Percentiles rank a stretch among this genome's conserved stretches.
phyloP scores from a whole-genome alignment of 345 rosid genomes.

The Murraya paniculata region DNA sequence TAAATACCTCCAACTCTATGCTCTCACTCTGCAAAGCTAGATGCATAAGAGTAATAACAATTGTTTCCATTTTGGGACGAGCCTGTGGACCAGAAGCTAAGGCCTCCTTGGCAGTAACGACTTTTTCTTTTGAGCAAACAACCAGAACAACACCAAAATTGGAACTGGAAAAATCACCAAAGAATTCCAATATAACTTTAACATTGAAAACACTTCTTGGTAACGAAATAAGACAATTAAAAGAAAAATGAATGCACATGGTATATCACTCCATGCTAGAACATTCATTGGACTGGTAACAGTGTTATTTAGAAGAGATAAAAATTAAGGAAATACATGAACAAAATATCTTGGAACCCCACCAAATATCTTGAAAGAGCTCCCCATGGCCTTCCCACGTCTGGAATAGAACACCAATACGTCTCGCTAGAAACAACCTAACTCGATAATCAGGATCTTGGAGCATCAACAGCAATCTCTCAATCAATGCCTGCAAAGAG shows the following conservation, averaged over 20 bases:
- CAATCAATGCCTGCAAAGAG: constrained; percentile 69
- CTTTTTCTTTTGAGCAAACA: constrained; percentile 56
- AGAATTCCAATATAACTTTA: neutral
- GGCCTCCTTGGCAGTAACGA: constrained; percentile 70
- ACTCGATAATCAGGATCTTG: constrained; percentile 90
- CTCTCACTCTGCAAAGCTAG: constrained; percentile 84
- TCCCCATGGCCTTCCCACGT: constrained; percentile 98
- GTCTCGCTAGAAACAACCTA: constrained; percentile 59
- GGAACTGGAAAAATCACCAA: constrained; percentile 46
- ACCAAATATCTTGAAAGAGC: constrained; percentile 89
- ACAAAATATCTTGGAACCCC: constrained; percentile 24
- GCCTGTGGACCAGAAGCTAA: constrained; percentile 79
- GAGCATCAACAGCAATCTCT: constrained; percentile 59
- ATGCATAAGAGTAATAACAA: constrained; percentile 78
- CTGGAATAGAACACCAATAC: constrained; percentile 81
- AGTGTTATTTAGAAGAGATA: neutral
- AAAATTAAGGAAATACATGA: neutral
- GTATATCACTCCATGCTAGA: neutral
- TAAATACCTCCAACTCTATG: constrained; percentile 74
- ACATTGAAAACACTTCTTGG: neutral
- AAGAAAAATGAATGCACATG: neutral
- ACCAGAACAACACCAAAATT: constrained; percentile 73
- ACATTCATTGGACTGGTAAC: neutral
- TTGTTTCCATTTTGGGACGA: constrained; percentile 61
- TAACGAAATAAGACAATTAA: neutral